phyloP scores from a whole-genome alignment of 768 basidiomycete species.

The Russula earlei region DNA sequence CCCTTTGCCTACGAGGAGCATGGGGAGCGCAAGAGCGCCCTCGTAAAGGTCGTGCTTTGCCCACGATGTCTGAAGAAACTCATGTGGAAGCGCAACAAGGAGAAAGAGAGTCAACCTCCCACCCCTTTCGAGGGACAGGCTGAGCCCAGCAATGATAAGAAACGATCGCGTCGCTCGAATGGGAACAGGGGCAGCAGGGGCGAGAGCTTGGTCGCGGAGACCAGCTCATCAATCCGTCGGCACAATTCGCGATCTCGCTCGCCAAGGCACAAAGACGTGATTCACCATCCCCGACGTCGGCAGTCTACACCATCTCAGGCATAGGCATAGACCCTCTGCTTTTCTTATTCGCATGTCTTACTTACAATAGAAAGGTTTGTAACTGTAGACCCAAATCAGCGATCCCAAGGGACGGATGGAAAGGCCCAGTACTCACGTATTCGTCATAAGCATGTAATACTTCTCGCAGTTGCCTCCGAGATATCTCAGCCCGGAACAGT shows the following conservation, averaged over 20 bases:
- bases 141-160: not conserved
- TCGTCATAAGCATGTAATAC: conserved; percentile 82
- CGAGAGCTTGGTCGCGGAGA: not conserved
- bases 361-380: conserved; percentile 33
- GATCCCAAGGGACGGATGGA: not conserved
- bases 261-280: conserved; percentile 8
- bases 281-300: not conserved
- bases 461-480: conserved; percentile 73
- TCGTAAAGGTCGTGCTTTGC: conserved; percentile 91
- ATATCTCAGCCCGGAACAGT: conserved; percentile 77
- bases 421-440: conserved; percentile 52
- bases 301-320: not conserved
- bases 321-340: not conserved
- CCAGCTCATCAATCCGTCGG: not conserved
- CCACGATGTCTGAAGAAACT: conserved; percentile 71
- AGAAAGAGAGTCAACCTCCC: conserved; percentile 32
- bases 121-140: not conserved
- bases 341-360: not conserved
- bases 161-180: not conserved
- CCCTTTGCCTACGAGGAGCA: conserved; percentile 85
- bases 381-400: conserved; percentile 24
- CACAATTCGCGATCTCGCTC: conserved; percentile 17
- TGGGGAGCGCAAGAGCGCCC: conserved; percentile 61
- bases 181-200: not conserved
- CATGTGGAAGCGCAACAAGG: conserved; percentile 72